A percentile compares a stretch with the other conserved stretches of the same genome.
Conservation (phyloP, 345 rosid species). For the Sisymbrium altissimum region DNA sequence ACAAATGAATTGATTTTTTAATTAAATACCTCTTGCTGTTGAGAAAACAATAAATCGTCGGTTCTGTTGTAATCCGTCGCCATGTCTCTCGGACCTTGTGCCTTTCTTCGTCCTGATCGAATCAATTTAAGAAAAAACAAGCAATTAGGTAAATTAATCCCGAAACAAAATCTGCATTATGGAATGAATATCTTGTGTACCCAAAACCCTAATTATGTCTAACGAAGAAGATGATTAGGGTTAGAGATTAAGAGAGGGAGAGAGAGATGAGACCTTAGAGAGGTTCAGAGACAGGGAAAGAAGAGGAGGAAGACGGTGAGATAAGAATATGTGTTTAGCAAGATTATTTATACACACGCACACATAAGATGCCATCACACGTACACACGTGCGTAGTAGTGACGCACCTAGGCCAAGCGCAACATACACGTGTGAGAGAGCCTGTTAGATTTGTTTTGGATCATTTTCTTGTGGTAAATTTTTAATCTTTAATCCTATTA, state of each 20-base stretch:
- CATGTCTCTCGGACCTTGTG: constrained; percentile 16
- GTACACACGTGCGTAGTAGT: constrained; percentile 18
- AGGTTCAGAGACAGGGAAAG: background rate
- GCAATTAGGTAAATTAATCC: background rate
- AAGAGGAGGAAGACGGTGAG: constrained; percentile 21
- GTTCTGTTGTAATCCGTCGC: constrained; percentile 51
- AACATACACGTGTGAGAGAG: constrained; percentile 25
- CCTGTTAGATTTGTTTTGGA: background rate
- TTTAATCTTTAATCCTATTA: background rate
- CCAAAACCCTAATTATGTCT: background rate
- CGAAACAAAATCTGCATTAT: background rate
- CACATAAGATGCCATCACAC: background rate
- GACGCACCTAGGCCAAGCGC: background rate
- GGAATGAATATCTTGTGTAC: background rate
- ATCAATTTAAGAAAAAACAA: background rate
- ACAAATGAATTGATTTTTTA: background rate
- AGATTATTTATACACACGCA: background rate
- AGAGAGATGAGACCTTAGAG: constrained; percentile 13
- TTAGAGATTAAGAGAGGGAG: background rate
- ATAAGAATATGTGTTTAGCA: constrained; percentile 14
- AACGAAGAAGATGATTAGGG: background rate
- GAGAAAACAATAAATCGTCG: constrained; percentile 38
- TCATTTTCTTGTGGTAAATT: background rate
- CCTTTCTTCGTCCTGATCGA: background rate
- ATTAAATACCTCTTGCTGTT: constrained; percentile 40